Conservation (phyloP, 2,329 filamentous ascomycete genomes). For the Hypoxylon sp. region DNA sequence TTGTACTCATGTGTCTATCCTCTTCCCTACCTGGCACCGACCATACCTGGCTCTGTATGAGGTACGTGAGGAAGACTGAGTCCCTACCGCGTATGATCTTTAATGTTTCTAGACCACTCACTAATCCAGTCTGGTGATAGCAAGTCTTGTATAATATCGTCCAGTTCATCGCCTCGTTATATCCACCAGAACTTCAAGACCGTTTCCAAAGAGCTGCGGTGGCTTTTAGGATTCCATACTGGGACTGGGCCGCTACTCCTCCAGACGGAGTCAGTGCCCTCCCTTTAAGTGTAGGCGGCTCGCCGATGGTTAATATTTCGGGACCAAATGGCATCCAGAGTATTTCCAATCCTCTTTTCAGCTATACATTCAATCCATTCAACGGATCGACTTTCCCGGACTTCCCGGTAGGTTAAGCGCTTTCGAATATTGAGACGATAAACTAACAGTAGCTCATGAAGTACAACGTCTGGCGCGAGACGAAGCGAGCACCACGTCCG, state of each 20-base stretch:
- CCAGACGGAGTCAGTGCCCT: conserved; percentile 58
- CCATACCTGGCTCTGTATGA: conserved; percentile 75
- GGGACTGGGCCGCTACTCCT: conserved; percentile 65
- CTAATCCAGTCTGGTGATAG: conserved; percentile 51
- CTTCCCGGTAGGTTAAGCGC: conserved; percentile 60
- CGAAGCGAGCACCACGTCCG: conserved; percentile 63
- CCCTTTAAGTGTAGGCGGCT: conserved; percentile 57
- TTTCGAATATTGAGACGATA: background rate
- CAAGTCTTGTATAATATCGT: conserved; percentile 47
- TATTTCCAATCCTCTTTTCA: conserved; percentile 70
- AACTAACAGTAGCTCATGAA: conserved; percentile 43
- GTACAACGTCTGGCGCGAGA: conserved; percentile 68
- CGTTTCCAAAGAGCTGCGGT: conserved; percentile 61
- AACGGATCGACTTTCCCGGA: conserved; percentile 66
- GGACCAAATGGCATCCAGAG: conserved; percentile 64
- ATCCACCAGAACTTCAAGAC: conserved; percentile 54
- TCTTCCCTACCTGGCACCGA: conserved; percentile 86
- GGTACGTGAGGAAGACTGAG: conserved; percentile 47
- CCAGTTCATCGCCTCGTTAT: conserved; percentile 46
- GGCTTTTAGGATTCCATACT: conserved; percentile 65
- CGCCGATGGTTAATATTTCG: conserved; percentile 55
- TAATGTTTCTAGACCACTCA: background rate
- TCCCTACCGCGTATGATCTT: background rate
- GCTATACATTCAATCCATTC: conserved; percentile 68
- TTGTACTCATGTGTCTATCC: conserved; percentile 76